Evolutionary conservation across 495 filamentous ascomycete genomes (phyloP), one percentile per base, ranked within the genome.

Genomic region (Penicillium waksmanii): DNA sequence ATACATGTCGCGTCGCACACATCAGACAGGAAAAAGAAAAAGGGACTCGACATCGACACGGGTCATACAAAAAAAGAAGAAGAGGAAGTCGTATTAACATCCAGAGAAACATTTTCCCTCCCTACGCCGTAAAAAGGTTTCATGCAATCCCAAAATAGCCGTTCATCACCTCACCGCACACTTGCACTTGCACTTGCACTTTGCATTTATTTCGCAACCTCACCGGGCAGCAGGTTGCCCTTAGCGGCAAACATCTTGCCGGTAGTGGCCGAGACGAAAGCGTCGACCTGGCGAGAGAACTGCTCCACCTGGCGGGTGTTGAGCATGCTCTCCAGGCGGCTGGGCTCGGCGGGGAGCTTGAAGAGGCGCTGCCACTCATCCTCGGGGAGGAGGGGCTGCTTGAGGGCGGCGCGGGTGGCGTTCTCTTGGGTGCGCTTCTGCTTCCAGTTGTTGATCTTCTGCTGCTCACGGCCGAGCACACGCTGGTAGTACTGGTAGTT

Each of bases 401-500:
- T 98, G 60, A 93, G 89, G 13, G 92, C 85, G 49, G 84, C 80
- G 31, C 96, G 85, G 51, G 85, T 86, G 33, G 88, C 88, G 73
- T 98, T 98, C 83, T 98, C 96, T 21, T 90, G 86, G 80, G 95
- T 94, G 63, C 95, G 88, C 86, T 98, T 98, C 47, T 85, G 77
- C 77, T 97, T 93, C 95, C 95, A 98, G 55, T 90, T 86, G 42
- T 89, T 87, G 68, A 98, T 97, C 84, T 98, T 98, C 62, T 88
- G 78, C 78, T 98, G 96, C 82, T 98, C 95, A 51, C 95, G 91
- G 23, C 87, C 88, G n/a, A 97, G 82, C 67, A 96, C 92, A 55
- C 95, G 86, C 78, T 96, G 92, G 81, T 98, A 96, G 82, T 97
- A 98, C 77, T 96, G 92, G 80, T 92, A 90, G 82, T 98, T 98